Evolutionary conservation across 495 filamentous ascomycete genomes (phyloP).

Genomic region (Haplographium delicatum): DNA sequence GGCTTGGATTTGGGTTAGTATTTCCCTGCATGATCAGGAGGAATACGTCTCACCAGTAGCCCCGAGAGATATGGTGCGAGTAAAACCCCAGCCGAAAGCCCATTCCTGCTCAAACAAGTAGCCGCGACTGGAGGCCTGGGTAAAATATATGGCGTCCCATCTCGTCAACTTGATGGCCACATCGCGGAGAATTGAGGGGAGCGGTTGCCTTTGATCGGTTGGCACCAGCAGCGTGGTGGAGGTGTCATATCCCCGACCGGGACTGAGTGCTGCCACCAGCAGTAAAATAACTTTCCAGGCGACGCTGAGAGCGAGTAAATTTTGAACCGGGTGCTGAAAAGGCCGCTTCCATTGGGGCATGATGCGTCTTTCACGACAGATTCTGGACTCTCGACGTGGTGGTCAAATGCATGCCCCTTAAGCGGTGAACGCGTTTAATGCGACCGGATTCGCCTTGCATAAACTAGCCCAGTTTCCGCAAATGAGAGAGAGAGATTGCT

Average conservation of each 20-base stretch:
- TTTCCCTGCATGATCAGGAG: not conserved
- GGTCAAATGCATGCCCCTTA: not conserved
- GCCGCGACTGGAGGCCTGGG: slow-evolving; percentile 59
- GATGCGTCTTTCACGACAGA: too few species aligned
- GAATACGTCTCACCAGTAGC: slow-evolving; percentile 11
- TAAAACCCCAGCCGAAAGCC: slow-evolving; percentile 65
- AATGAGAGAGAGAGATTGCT: too few species aligned
- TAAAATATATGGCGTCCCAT: slow-evolving; percentile 93
- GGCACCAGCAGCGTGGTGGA: slow-evolving; percentile 61
- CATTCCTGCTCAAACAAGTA: slow-evolving; percentile 93
- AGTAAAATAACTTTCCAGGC: slow-evolving; percentile 73
- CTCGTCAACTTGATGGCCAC: slow-evolving; percentile 55
- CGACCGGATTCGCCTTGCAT: slow-evolving; percentile 6
- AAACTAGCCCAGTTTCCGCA: not conserved
- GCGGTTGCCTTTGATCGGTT: slow-evolving; percentile 51
- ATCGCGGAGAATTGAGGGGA: slow-evolving; percentile 48
- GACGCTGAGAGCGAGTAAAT: slow-evolving; percentile 33
- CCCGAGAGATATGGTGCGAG: slow-evolving; percentile 10
- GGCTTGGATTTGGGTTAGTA: slow-evolving; percentile 13
- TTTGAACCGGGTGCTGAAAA: slow-evolving; percentile 15
- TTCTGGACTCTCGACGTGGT: too few species aligned
- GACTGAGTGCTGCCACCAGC: slow-evolving; percentile 53
- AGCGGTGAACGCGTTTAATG: slow-evolving; percentile 11
- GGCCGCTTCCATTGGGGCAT: slow-evolving; percentile 14
- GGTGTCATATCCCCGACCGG: slow-evolving; percentile 83